Conservation (phyloP, 2,329 filamentous ascomycete genomes). For the Ophiostoma sp. region DNA sequence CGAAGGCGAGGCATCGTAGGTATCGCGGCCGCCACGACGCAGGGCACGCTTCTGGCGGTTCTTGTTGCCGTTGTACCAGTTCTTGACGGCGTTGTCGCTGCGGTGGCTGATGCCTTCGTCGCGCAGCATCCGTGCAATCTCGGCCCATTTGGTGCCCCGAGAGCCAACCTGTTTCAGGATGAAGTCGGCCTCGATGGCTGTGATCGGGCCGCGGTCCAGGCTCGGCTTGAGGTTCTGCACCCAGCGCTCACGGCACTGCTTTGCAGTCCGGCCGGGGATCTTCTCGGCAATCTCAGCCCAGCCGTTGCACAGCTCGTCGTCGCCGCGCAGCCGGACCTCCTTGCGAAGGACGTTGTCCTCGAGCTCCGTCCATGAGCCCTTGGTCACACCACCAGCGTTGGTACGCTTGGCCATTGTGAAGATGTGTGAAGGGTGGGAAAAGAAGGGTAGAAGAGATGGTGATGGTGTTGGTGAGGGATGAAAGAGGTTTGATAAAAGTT, state of each 20-base stretch:
- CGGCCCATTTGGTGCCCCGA: constrained; percentile 85
- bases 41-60: constrained; percentile 63
- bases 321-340: constrained; percentile 62
- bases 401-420: not conserved
- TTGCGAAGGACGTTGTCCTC: constrained; percentile 64
- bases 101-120: constrained; percentile 50
- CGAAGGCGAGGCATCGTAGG: not conserved
- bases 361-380: constrained; percentile 66
- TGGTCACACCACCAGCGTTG: not conserved
- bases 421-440: not conserved
- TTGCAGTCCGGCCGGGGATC: constrained; percentile 74
- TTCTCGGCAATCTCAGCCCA: constrained; percentile 82
- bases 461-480: not conserved
- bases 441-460: not conserved
- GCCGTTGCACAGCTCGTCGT: constrained; percentile 46
- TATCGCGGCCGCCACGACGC: constrained; percentile 30
- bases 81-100: constrained; percentile 94
- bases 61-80: constrained; percentile 95
- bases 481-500: not conserved
- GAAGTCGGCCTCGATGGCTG: constrained; percentile 60
- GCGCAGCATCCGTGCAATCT: constrained; percentile 73
- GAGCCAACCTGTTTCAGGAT: constrained; percentile 74
- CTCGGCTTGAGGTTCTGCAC: constrained; percentile 85
- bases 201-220: constrained; percentile 69
- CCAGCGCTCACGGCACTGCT: constrained; percentile 91